phyloP scores from a whole-genome alignment of 164 flowering plant species.

The Nymphaea thermarum region DNA sequence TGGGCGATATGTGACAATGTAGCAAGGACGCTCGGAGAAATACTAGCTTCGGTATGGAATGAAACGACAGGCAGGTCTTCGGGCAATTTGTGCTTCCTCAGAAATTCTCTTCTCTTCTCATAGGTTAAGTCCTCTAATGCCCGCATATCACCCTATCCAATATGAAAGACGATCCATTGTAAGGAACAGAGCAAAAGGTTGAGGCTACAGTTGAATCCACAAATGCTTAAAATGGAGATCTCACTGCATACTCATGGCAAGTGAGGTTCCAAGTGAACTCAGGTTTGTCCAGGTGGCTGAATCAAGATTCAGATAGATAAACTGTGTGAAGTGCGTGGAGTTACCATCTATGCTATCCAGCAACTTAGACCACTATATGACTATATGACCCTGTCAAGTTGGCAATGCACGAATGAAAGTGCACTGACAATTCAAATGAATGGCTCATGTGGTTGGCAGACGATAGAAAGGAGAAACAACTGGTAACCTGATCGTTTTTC shows the following conservation, averaged over 20 bases:
- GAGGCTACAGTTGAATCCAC: not conserved
- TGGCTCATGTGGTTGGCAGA: too few species aligned
- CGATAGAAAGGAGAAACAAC: too few species aligned
- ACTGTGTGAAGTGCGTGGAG: too few species aligned
- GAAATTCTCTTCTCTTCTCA: conserved; percentile 64
- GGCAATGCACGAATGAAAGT: too few species aligned
- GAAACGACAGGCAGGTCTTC: conserved; percentile 79
- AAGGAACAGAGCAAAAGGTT: not conserved
- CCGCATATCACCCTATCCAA: conserved; percentile 76
- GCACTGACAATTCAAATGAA: too few species aligned
- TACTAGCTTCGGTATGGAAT: conserved; percentile 77
- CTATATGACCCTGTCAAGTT: too few species aligned
- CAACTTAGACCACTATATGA: too few species aligned
- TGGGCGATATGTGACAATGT: conserved; percentile 87
- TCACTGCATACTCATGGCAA: not conserved
- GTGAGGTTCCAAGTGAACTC: not conserved
- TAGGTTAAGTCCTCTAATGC: conserved; percentile 89
- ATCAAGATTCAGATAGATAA: too few species aligned
- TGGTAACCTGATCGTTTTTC: too few species aligned
- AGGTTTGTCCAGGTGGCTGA: too few species aligned
- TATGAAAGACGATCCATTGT: not conserved
- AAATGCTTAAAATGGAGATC: not conserved
- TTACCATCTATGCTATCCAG: too few species aligned
- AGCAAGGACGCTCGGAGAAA: conserved; percentile 67
- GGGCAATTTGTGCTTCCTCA: conserved; percentile 57